Evolutionary conservation across 75 land plant species (phyloP).

Genomic region (Sequoiadendron giganteum): DNA sequence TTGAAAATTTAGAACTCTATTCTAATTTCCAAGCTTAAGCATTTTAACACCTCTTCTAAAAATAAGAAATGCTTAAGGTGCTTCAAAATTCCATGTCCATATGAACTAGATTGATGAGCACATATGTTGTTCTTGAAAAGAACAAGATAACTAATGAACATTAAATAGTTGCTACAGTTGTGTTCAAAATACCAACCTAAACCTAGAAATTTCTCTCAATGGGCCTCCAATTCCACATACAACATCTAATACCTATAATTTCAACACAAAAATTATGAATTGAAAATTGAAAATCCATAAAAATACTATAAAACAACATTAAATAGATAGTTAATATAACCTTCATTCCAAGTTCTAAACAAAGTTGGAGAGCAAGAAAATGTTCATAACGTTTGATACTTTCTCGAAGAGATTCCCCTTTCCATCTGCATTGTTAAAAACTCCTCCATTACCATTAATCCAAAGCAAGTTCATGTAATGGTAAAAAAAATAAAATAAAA

Average conservation of each 20-base stretch:
- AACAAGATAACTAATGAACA: neutral
- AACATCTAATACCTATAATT: constrained; percentile 82
- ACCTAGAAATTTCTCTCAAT: constrained; percentile 82
- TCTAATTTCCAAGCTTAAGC: neutral
- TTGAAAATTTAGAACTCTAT: neutral
- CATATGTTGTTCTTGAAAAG: neutral
- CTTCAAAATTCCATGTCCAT: neutral
- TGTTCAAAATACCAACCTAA: constrained; percentile 50
- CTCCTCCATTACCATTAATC: neutral
- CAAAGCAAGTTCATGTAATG: neutral
- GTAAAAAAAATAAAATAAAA: too few relatives aligned
- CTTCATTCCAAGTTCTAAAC: constrained; percentile 84
- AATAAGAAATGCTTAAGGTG: neutral
- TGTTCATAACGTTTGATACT: constrained; percentile 98
- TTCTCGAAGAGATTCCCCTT: constrained; percentile 80
- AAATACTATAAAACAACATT: constrained; percentile 1
- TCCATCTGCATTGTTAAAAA: constrained; percentile 54
- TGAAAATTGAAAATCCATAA: neutral
- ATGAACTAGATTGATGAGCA: neutral
- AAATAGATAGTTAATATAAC: constrained; percentile 24
- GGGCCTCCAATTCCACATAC: constrained; percentile 99
- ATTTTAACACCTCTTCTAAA: neutral
- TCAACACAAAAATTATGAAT: neutral
- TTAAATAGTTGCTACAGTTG: neutral
- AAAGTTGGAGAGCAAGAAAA: constrained; percentile 89